These are phyloP conservation scores for Oryza glaberrima DNA, from an alignment of 176 grass and related monocot species.

Conservation along the genomic window DNA sequence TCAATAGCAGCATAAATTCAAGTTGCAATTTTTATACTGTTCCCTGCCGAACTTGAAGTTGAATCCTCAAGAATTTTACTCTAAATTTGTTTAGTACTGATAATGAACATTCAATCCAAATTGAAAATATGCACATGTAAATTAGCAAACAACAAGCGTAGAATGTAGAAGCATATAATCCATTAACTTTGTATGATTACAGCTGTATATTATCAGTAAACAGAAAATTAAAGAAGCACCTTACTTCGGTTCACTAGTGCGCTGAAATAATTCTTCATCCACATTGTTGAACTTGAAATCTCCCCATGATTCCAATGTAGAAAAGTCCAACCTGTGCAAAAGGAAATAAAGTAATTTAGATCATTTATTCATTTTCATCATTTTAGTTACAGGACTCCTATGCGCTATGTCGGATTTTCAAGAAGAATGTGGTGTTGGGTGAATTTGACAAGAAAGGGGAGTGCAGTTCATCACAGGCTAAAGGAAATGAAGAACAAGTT, in stretches of 20 bases:
- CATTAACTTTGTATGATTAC: neutral
- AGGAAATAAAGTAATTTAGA: slow-evolving; percentile 3
- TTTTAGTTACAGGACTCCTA: slow-evolving; percentile 72
- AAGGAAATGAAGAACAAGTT: slow-evolving; percentile 56
- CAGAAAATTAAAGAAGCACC: slow-evolving; percentile 7
- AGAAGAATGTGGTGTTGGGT: slow-evolving; percentile 71
- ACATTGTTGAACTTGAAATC: slow-evolving; percentile 21
- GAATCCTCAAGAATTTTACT: neutral
- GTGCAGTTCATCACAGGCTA: slow-evolving; percentile 60
- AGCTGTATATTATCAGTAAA: slow-evolving; percentile 7
- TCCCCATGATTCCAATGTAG: slow-evolving; percentile 13
- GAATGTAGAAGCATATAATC: neutral
- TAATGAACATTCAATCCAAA: slow-evolving; percentile 23
- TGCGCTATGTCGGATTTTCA: slow-evolving; percentile 95
- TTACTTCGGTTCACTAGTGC: slow-evolving; percentile 25
- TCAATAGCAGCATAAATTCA: neutral
- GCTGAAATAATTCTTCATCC: neutral
- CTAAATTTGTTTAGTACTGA: neutral
- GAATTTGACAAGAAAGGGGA: slow-evolving; percentile 68
- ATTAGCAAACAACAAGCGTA: neutral
- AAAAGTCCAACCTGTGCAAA: slow-evolving; percentile 16
- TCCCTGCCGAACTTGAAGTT: neutral
- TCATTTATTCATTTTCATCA: slow-evolving; percentile 17
- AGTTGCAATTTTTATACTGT: slow-evolving; percentile 14
- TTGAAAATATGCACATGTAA: slow-evolving; percentile 22